phyloP scores from a whole-genome alignment of 2,329 filamentous ascomycete species.

The Neonectria coccinea region DNA sequence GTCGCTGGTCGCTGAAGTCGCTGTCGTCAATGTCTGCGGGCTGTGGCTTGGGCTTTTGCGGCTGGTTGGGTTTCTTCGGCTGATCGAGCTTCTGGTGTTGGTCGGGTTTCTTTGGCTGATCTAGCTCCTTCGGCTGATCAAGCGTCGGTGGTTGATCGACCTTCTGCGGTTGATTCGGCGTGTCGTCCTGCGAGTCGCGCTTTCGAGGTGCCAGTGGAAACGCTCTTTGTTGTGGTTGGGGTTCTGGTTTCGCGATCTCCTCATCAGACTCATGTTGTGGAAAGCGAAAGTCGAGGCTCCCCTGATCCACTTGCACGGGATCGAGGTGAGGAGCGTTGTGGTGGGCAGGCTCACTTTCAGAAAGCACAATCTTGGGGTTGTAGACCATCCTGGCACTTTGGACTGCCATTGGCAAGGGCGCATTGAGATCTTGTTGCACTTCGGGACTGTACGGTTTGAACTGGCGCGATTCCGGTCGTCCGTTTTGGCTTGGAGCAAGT shows the following conservation, averaged over 20 bases:
- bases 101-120: too few relatives aligned
- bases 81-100: too few relatives aligned
- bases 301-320: not conserved
- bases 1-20: slow-evolving; percentile 6
- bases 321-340: not conserved
- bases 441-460: not conserved
- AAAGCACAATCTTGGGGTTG: too few relatives aligned
- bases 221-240: not conserved
- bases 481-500: not conserved
- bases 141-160: too few relatives aligned
- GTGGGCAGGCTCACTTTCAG: not conserved
- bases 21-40: not conserved
- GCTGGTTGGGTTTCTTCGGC: not conserved
- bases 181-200: not conserved
- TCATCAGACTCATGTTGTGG: not conserved
- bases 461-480: not conserved
- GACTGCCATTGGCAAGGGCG: not conserved
- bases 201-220: not conserved
- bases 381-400: not conserved
- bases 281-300: not conserved
- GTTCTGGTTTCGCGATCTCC: not conserved
- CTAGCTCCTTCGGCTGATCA: too few relatives aligned
- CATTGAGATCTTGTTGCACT: not conserved
- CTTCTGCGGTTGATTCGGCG: not conserved
- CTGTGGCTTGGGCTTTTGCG: not conserved